phyloP scores from a whole-genome alignment of 768 basidiomycete species.

The Leccinum boreale region DNA sequence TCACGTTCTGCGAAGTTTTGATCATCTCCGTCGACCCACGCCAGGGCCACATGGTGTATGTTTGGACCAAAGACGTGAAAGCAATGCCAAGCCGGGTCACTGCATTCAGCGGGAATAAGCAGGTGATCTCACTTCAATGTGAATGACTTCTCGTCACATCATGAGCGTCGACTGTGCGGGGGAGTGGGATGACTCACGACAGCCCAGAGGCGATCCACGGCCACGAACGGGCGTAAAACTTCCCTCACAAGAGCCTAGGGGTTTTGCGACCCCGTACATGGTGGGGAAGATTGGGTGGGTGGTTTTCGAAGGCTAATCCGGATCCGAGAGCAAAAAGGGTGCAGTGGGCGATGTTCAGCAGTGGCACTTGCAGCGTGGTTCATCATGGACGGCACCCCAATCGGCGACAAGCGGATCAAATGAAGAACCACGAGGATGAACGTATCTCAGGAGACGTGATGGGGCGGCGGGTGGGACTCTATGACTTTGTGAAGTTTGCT shows the following conservation, averaged over 20 bases:
- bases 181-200: not conserved
- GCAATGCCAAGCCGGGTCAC: constrained; percentile 2
- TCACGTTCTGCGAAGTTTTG: constrained; percentile 2
- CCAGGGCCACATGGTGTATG: not conserved
- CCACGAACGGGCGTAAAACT: not conserved
- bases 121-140: constrained; percentile 17
- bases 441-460: constrained; percentile 8
- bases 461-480: not conserved
- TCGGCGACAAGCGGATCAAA: constrained; percentile 16
- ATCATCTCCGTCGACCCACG: constrained; percentile 26
- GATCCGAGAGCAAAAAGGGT: not conserved
- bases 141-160: constrained; percentile 5
- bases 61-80: not conserved
- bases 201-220: not conserved
- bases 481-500: not conserved
- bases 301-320: not conserved
- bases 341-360: not conserved
- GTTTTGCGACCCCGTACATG: not conserved
- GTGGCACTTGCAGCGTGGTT: constrained; percentile 5
- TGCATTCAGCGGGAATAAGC: constrained; percentile 19
- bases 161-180: constrained; percentile 19
- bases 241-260: not conserved
- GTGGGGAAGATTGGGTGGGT: not conserved
- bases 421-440: constrained; percentile 14
- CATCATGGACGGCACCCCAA: not conserved